Base-by-base conservation (phyloP, 176 grass and related monocot species). In the Luzula sylvatica region DNA sequence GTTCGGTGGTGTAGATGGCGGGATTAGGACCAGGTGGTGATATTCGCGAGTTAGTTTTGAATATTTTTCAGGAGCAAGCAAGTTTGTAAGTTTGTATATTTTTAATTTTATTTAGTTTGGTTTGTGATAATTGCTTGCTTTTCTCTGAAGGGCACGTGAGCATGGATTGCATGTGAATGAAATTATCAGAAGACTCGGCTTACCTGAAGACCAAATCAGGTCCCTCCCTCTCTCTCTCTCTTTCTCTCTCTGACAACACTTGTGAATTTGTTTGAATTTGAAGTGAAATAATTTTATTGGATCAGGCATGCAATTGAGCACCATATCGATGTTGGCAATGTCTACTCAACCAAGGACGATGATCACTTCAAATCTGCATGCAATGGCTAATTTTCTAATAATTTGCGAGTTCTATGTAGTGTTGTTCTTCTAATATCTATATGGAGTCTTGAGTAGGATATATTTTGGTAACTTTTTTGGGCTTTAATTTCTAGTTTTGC, bases 341-440 rank as follows among this genome's bases (percentile, higher is more conserved):
- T 96, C 15, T 96, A 96, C 72, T 67, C 82, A 1, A 96, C 92
- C 46, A 88, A 89, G 7, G 92, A 96, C 51, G 85, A 96, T n/a
- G 8, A 50, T 45, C 85, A 96, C 65, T 96, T 39, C 53, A 86
- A 54, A 23, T 96, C 85, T 54, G 56, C 75, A 24, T 8, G 73
- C 78, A 96, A 96, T 65, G 90, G 90, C 25, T 89, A 62, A 84
- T 49, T 64, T 8, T 40, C 18, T 52, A 16, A 14, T 14, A 27
- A n/a, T n/a, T n/a, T 12, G 60, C 38, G 47, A 46, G 55, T 60
- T 19, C 24, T 71, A 58, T 2, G 11, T 60, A 30, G n/a, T 4
- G 4, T 46, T 4, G 43, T 13, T n/a, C 52, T 30, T 30, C 56
- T 23, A 15, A 22, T 3, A 24, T 39, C n/a, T 20, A 65, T 20